Evolutionary conservation across 208 protist species (phyloP), one percentile per base, ranked within the genome.

Genomic region (Leptomonas seymouri): DNA sequence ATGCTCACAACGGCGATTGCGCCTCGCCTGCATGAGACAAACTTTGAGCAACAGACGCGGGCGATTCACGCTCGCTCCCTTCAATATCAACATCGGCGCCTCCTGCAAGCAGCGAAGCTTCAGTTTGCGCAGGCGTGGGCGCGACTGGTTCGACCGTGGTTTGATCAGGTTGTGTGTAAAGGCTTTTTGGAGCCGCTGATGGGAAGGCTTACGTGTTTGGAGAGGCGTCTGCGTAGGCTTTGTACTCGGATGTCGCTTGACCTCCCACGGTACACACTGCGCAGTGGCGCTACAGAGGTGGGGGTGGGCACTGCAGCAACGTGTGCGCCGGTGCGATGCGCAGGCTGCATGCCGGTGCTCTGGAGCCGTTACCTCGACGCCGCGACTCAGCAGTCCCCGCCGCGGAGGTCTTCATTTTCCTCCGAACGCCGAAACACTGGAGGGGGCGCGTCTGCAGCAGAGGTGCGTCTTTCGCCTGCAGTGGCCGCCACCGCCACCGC

Each of bases 121-220:
- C 49, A 75, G 49, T 61, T 84, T 34, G 75, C 79, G 5, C 54
- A 76, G 56, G 45, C 61, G 18, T 84, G 79, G 79, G 23, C 6
- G 3, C 42, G 63, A 31, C 54, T 76, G 16, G 74, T 65, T 30
- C 44, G 74, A 18, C 79, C 79, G 64, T 84, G 79, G 79, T 80
- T 80, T 45, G 41, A 71, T 5, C 18, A 9, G 6, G 71, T 64
- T 3, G 79, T 81, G 21, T 0, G 44, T 6, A 61, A 39, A 15
- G 23, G 42, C 16, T 84, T 84, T 23, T 67, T 53, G 12, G 8
- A 30, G 20, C 30, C 41, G 0, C 45, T 81, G 16, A 5, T 59
- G 46, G 3, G 9, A 1, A 71, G 46, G 31, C 63, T 84, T 0
- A 16, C n/a, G 1, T 12, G 1, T 2, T 20, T 80, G 25, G 28